phyloP scores from a whole-genome alignment of 2,329 filamentous ascomycete species.

The Madurella fahalii region DNA sequence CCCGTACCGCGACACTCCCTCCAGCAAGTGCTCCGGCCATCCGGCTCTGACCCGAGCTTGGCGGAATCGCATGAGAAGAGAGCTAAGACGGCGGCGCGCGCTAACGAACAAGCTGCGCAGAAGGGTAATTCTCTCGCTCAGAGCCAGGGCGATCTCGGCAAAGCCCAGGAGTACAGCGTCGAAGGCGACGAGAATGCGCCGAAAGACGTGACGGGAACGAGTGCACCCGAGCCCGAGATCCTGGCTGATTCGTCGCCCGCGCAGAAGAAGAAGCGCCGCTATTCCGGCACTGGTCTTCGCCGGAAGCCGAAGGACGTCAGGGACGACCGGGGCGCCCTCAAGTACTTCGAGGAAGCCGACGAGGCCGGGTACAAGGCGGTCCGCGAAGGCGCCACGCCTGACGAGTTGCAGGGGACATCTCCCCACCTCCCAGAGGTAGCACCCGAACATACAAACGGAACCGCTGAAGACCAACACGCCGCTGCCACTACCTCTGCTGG shows the following conservation, averaged over 20 bases:
- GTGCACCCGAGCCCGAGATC: conserved; percentile 59
- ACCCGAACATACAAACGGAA: not conserved
- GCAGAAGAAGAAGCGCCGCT: conserved; percentile 62
- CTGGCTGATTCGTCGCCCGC: conserved; percentile 41
- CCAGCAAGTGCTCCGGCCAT: conserved; percentile 42
- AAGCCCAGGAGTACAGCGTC: conserved; percentile 2
- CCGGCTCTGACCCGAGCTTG: conserved; percentile 44
- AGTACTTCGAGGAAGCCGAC: conserved; percentile 86
- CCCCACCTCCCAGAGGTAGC: not conserved
- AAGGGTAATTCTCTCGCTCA: conserved; percentile 17
- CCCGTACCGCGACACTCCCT: conserved; percentile 50
- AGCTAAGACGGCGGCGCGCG: conserved; percentile 3
- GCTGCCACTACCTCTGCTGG: conserved; percentile 10
- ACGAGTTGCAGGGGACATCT: conserved; percentile 10
- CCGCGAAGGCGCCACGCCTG: conserved; percentile 41
- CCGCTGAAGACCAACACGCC: not conserved
- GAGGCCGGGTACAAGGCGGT: conserved; percentile 76
- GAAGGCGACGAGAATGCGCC: conserved; percentile 38
- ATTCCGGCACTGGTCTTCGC: conserved; percentile 81
- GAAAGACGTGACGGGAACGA: conserved; percentile 59
- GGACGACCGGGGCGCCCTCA: conserved; percentile 69
- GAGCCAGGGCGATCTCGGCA: conserved; percentile 27
- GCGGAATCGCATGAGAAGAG: conserved; percentile 19
- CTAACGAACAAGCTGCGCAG: conserved; percentile 7
- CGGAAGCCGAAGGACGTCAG: conserved; percentile 68